Percentiles rank a stretch among this genome's conserved stretches.
Evolutionary conservation across 371 early-diverging fungal species (phyloP).

Genomic region (Phascolomyces articulosus): DNA sequence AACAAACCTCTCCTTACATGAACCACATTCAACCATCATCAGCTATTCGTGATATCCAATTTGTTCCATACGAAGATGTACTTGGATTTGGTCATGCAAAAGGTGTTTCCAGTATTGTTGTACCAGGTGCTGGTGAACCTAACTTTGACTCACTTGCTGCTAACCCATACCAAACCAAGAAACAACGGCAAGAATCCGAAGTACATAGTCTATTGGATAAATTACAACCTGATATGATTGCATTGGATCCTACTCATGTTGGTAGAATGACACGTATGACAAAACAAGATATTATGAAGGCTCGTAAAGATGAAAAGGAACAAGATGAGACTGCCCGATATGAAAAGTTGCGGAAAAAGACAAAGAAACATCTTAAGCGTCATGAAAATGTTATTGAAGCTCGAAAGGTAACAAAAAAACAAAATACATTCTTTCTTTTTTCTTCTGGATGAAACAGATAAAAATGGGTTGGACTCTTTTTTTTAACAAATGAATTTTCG

Average conservation of each 20-base stretch:
- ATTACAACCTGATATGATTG: conserved; percentile 88
- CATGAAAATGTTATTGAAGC: conserved; percentile 82
- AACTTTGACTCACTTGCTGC: conserved; percentile 95
- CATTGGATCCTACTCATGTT: conserved; percentile 77
- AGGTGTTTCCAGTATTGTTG: conserved; percentile 85
- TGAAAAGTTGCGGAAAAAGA: conserved; percentile 66
- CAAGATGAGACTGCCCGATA: conserved; percentile 41
- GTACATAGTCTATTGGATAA: conserved; percentile 94
- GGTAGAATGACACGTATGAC: conserved; percentile 68
- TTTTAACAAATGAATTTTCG: not conserved
- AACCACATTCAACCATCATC: conserved; percentile 71
- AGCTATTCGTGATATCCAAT: conserved; percentile 63
- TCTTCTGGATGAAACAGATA: no score
- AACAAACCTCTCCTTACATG: conserved; percentile 90
- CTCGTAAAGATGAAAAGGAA: conserved; percentile 50
- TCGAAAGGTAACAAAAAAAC: conserved; percentile 42
- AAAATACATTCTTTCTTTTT: not conserved
- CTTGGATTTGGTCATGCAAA: conserved; percentile 88
- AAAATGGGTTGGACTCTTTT: not conserved
- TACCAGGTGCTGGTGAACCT: conserved; percentile 96
- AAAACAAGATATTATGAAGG: conserved; percentile 47
- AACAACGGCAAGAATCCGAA: conserved; percentile 92
- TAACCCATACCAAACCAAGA: conserved; percentile 93
- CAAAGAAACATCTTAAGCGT: conserved; percentile 72
- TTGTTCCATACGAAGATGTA: conserved; percentile 98